Percentiles rank a stretch among this genome's conserved stretches.
Conservation (phyloP, 106 monocot genomes). For the Narthecium ossifragum region DNA sequence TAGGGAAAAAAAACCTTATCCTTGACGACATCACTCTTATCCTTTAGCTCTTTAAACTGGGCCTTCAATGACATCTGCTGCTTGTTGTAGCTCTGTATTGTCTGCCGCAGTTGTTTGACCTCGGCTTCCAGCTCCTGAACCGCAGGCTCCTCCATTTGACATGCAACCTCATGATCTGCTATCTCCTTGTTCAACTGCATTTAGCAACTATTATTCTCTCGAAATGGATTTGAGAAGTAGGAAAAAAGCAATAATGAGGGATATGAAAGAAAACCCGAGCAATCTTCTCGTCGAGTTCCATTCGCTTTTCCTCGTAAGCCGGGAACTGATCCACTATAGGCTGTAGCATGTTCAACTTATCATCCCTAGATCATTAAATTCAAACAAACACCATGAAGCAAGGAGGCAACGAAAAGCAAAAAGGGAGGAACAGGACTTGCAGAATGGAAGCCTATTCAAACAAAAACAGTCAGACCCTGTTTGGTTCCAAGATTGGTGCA, state of each 20-base stretch:
- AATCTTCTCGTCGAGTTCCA: constrained; percentile 40
- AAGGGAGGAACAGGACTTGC: too few relatives aligned
- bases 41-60: constrained; percentile 42
- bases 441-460: too few relatives aligned
- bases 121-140: constrained; percentile 63
- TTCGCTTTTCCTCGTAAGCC: constrained; percentile 12
- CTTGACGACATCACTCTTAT: constrained; percentile 38
- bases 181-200: constrained; percentile 54
- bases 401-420: neutral
- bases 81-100: constrained; percentile 69
- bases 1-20: constrained; percentile 41
- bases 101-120: constrained; percentile 53
- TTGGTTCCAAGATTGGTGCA: too few relatives aligned
- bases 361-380: constrained; percentile 29
- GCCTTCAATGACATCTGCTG: constrained; percentile 60
- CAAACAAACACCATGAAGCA: neutral
- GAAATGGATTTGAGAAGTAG: neutral
- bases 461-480: too few relatives aligned
- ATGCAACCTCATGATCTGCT: constrained; percentile 38
- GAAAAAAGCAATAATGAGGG: neutral
- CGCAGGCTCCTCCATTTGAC: constrained; percentile 59
- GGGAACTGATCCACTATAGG: constrained; percentile 36
- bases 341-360: constrained; percentile 36
- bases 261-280: constrained; percentile 27
- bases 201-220: neutral